A percentile compares a stretch with the other conserved stretches of the same genome.
Evolutionary conservation across 1,284 basidiomycete species (phyloP).

Genomic region (Irpex rosettiformis): DNA sequence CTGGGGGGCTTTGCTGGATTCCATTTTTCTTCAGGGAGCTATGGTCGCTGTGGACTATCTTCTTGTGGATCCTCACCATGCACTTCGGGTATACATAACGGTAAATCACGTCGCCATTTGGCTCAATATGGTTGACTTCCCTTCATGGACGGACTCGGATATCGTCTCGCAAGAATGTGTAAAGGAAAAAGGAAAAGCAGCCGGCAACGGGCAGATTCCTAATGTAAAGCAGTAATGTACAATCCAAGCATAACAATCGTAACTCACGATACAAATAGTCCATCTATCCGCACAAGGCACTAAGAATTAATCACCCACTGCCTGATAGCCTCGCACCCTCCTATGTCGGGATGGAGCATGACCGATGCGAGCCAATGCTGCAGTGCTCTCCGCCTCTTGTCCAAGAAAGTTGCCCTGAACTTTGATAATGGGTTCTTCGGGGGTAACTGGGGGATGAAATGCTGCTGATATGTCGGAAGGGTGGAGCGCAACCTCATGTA

Average conservation of each 20-base stretch:
- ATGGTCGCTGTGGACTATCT: too few species aligned
- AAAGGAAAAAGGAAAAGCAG: too few species aligned
- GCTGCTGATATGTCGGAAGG: constrained; percentile 50
- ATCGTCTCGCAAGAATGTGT: too few species aligned
- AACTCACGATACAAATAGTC: background rate
- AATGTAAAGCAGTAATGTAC: background rate
- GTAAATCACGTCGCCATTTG: too few species aligned
- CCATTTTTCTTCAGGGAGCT: too few species aligned
- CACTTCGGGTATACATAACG: too few species aligned
- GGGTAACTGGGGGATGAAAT: constrained; percentile 58
- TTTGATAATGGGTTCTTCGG: constrained; percentile 68
- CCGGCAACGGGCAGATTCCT: background rate
- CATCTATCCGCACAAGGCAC: background rate
- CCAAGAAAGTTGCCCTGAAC: constrained; percentile 67
- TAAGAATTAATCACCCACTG: constrained; percentile 59
- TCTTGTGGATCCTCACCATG: too few species aligned
- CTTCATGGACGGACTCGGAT: too few species aligned
- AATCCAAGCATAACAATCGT: background rate
- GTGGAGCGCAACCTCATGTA: constrained; percentile 45
- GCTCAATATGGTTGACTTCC: too few species aligned
- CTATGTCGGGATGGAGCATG: constrained; percentile 70
- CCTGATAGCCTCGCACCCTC: constrained; percentile 56
- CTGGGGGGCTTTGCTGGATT: too few species aligned
- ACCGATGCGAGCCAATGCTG: constrained; percentile 68
- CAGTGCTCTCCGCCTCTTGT: constrained; percentile 59